Evolutionary conservation across 495 filamentous ascomycete species (phyloP).

Genomic region (Platismatia glauca): DNA sequence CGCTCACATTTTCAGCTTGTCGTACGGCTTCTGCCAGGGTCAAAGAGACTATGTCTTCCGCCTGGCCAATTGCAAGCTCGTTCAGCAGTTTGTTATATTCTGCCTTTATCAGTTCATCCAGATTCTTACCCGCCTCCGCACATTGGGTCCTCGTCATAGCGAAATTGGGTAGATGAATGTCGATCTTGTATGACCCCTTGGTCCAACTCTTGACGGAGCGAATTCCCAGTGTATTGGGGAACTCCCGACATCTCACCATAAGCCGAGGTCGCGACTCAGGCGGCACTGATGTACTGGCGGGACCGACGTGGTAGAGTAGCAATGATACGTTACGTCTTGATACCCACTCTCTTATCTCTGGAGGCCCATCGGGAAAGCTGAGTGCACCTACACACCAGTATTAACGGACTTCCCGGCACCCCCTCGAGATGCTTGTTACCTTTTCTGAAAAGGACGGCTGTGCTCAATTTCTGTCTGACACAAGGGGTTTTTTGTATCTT

Average conservation of each 20-base stretch:
- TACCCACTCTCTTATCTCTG: background rate
- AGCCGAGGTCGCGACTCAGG: background rate
- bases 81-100: background rate
- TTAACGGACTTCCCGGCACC: background rate
- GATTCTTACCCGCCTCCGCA: background rate
- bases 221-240: background rate
- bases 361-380: background rate
- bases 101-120: background rate
- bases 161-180: background rate
- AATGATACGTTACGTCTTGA: background rate
- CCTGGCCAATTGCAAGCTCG: background rate
- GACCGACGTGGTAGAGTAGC: background rate
- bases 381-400: background rate
- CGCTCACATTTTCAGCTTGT: background rate
- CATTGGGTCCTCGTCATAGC: background rate
- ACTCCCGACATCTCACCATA: background rate
- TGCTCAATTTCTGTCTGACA: background rate
- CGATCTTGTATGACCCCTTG: background rate
- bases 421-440: background rate
- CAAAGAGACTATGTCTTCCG: background rate
- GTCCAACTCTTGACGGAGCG: background rate
- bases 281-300: background rate
- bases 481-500: background rate
- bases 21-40: constrained; percentile 1
- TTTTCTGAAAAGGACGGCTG: background rate